Base-by-base conservation (phyloP, 257 asterid genomes). In the Coffea canephora region DNA sequence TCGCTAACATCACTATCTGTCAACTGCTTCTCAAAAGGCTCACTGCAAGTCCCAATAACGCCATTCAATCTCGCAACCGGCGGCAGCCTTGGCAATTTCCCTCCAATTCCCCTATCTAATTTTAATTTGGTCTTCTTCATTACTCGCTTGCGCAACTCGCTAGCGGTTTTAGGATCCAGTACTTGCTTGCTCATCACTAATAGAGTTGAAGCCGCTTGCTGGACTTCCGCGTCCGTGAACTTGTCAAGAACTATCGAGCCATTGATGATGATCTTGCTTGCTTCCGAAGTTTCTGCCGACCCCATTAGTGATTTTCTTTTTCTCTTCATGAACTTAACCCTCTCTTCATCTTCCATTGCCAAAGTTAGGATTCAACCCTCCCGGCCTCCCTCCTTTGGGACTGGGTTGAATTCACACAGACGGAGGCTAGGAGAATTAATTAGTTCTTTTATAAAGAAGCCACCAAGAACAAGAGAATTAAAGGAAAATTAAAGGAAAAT, bases 1-100 rank as follows among this genome's bases (percentile, higher is more conserved):
- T 18, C 14, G 10, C 41, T 36, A 2, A 64, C 19, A 7, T 83
- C 86, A 13, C 69, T 19, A 2, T 8, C 4, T 8, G 68, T 48
- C 75, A 83, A 15, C 8, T 78, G 71, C 64, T 78, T 83, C 15
- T 50, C 73, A 36, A 79, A 62, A 0, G 80, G 78, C 7, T 18
- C 2, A 49, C 86, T 79, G 46, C 86, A 78, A 0, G 0, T 11
- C 25, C 50, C 80, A 7, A 83, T 69, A 7, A 73, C 45, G 15
- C 16, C 12, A 0, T 10, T 2, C 8, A 78, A 25, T 12, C 7
- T 6, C 71, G 25, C 19, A 13, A 65, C 4, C 2, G 66, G 61
- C 0, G 83, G 85, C 1, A 6, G n/a, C 9, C 62, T 23, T 8
- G 85, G 73, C 69, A 62, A 43, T 70, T 73, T 52, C 36, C 41